Base-by-base conservation (phyloP, 306 rosid genomes). In the Pterocarpus macrocarpus region DNA sequence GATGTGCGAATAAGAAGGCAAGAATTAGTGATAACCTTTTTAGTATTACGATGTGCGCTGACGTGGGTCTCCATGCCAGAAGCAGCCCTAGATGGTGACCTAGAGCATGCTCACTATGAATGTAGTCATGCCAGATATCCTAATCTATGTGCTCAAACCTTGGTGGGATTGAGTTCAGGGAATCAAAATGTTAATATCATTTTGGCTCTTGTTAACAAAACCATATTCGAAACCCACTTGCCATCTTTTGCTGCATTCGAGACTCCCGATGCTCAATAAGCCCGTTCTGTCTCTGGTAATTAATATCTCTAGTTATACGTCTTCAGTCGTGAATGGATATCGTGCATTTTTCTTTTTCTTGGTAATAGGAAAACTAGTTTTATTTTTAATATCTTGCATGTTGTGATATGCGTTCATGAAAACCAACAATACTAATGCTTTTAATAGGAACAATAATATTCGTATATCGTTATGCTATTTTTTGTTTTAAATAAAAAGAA, bases 101-200 rank as follows among this genome's bases (percentile, higher is more conserved):
- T 3, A 2, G 62, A 14, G 16, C 44, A 38, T 56, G 75, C 65
- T 49, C 49, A 75, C 61, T 11, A 63, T 5, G 82, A 76, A 12
- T 89, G 90, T 77, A 67, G 32, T 44, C 71, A 55, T 22, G 80
- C 92, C 10, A 82, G 84, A 77, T 84, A 84, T 64, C 90, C 90
- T 32, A 41, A 34, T 79, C 64, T 80, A 7, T 86, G 90, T 80
- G 77, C 73, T 47, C 30, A 86, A 85, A 85, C 86, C 71, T 50
- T 89, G 84, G 63, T 35, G 75, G 80, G 62, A 14, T 41, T 77
- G 73, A 61, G 70, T 17, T 70, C 84, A 14, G 83, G 69, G 7
- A 71, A 78, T 33, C 79, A 81, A 14, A 71, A 43, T 73, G 49
- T 8, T 70, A 71, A 83, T 35, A 49, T 85, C 45, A 57, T 86